phyloP scores from a whole-genome alignment of 345 rosid genomes.

The Conringia planisiliqua region DNA sequence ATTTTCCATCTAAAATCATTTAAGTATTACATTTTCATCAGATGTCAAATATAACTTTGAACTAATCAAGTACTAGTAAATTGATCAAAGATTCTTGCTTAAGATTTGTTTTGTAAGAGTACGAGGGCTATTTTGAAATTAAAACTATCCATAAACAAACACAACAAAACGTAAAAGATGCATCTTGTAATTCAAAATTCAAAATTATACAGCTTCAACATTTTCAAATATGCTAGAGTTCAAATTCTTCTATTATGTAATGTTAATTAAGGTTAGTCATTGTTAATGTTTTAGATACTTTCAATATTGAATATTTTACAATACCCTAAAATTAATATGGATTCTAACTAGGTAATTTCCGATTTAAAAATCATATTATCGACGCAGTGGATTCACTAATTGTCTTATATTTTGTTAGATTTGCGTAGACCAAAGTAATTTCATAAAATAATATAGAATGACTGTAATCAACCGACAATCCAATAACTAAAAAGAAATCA shows the following conservation, averaged over 20 bases:
- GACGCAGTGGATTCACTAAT: not conserved
- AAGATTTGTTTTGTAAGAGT: not conserved
- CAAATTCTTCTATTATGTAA: not conserved
- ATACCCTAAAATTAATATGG: not conserved
- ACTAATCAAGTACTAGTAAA: not conserved
- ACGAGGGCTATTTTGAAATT: not conserved
- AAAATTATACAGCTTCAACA: not conserved
- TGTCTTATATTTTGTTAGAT: not conserved
- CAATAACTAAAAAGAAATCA: not conserved
- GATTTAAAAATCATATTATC: not conserved
- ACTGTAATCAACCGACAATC: slow-evolving; percentile 10
- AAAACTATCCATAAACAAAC: not conserved
- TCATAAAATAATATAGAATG: not conserved
- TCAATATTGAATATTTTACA: not conserved
- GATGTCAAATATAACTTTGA: not conserved
- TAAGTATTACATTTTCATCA: not conserved
- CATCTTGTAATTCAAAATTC: not conserved
- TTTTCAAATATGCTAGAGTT: not conserved
- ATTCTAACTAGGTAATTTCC: not conserved
- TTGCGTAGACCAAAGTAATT: not conserved
- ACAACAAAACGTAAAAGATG: not conserved
- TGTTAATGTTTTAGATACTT: not conserved
- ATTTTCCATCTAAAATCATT: not conserved
- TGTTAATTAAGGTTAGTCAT: not conserved
- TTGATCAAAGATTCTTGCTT: not conserved